A percentile compares a stretch with the other conserved stretches of the same genome.
Evolutionary conservation across 108 stramenopile species (phyloP).

Genomic region (Cyclostephanos tholiformis): DNA sequence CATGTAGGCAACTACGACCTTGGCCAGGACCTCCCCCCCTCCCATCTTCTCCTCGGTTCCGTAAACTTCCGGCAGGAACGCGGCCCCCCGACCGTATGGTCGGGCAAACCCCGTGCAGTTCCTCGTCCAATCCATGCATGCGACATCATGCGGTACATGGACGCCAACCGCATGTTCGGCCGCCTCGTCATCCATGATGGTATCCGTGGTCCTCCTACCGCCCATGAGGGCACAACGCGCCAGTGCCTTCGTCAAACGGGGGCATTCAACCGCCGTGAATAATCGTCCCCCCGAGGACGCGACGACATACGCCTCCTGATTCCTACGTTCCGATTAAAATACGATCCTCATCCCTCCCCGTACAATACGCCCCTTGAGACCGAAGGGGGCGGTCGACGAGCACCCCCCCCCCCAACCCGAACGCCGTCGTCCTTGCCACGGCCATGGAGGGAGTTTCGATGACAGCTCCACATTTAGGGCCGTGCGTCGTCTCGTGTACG

Average conservation of each 20-base stretch:
- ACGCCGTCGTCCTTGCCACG: conserved; percentile 68
- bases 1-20: no score
- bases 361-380: conserved; percentile 53
- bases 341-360: conserved; percentile 62
- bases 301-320: conserved; percentile 37
- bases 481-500: conserved; percentile 42
- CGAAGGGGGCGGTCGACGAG: conserved; percentile 57
- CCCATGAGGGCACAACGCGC: no score
- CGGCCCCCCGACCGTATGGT: background rate
- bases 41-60: no score
- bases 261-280: conserved; percentile 56
- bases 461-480: conserved; percentile 59
- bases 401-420: no score
- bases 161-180: no score
- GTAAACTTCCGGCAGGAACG: no score
- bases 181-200: no score
- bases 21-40: no score
- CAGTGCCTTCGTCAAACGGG: no score
- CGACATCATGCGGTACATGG: no score
- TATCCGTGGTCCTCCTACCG: no score
- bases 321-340: conserved; percentile 36
- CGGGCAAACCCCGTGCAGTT: conserved; percentile 6
- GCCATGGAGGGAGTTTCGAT: conserved; percentile 50
- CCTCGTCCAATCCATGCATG: conserved; percentile 54
- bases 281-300: conserved; percentile 38